Base-by-base conservation (phyloP, 257 asterid genomes). In the Nicotiana otophora region DNA sequence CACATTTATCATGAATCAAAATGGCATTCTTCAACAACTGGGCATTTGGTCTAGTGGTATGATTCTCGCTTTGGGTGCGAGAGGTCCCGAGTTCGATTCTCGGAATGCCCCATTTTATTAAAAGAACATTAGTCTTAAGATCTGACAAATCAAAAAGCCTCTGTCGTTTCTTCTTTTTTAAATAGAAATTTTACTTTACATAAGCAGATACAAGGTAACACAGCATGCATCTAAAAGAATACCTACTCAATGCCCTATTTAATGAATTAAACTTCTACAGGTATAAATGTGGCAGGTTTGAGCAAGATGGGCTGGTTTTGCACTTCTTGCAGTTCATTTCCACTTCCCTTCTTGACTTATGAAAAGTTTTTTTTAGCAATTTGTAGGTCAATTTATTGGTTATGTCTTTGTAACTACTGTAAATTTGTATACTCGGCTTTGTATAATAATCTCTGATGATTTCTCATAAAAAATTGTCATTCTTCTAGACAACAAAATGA, bases 41-140 rank as follows among this genome's bases (percentile, higher is more conserved):
- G 92, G 93, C 94, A 91, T 89, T 92, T 90, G 98, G 96, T 90
- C 93, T 92, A 89, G 95, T 88, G 95, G 93, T 88, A 92, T 90
- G 95, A 93, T 92, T 91, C 97, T 89, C 89, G 90, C 94, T 93
- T 87, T 63, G 93, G 96, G 96, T 88, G 93, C 92, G 92, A 87
- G 93, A 89, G 95, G 96, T 89, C 97, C 88, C 85, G 88, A 89
- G 93, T 89, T 93, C 90, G 84, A 95, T 90, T 89, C 92, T 90
- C 89, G 93, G 92, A 91, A 90, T 91, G 97, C 93, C 95, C 98
- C 28, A 5, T 5, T 67, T 67, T n/a, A 34, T 33, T 34, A 67
- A 31, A 67, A 67, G 11, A 67, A 67, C 4, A 31, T 33, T 67
- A 66, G 16, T 46, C 75, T 33, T 7, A 31, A 31, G 8, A 67